Conservation (phyloP, 2,329 filamentous ascomycete species). For the Monosporascus ibericus region DNA sequence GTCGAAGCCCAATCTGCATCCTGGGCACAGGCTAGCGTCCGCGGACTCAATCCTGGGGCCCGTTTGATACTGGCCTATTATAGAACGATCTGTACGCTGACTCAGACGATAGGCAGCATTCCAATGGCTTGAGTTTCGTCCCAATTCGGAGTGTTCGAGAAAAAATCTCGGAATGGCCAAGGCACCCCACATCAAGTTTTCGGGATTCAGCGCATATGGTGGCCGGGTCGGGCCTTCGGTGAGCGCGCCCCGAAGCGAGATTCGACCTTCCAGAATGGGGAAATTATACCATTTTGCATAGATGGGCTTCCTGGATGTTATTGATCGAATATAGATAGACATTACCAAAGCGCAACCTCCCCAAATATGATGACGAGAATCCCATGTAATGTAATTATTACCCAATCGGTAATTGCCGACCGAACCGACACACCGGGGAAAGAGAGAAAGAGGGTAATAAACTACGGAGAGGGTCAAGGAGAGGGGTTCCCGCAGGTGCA, state of each 20-base stretch:
- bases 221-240: constrained; percentile 18
- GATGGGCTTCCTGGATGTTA: constrained; percentile 1
- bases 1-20: no score
- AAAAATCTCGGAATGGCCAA: no score
- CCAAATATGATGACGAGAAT: constrained; percentile 12
- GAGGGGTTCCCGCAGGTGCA: neutral
- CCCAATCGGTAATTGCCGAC: constrained; percentile 5
- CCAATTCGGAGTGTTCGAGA: no score
- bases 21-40: no score
- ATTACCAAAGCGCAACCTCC: constrained; percentile 14
- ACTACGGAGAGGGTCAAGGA: neutral
- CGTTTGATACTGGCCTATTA: no score
- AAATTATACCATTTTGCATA: constrained; percentile 8
- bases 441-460: neutral
- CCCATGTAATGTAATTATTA: constrained; percentile 10
- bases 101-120: no score
- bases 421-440: neutral
- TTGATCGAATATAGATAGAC: constrained; percentile 6
- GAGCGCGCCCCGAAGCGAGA: constrained; percentile 15
- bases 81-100: no score
- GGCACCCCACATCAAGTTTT: neutral
- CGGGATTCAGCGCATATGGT: neutral
- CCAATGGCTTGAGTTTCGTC: no score
- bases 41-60: no score
- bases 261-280: constrained; percentile 21